Conservation (phyloP, 164 flowering plant species). For the Macadamia integrifolia region DNA sequence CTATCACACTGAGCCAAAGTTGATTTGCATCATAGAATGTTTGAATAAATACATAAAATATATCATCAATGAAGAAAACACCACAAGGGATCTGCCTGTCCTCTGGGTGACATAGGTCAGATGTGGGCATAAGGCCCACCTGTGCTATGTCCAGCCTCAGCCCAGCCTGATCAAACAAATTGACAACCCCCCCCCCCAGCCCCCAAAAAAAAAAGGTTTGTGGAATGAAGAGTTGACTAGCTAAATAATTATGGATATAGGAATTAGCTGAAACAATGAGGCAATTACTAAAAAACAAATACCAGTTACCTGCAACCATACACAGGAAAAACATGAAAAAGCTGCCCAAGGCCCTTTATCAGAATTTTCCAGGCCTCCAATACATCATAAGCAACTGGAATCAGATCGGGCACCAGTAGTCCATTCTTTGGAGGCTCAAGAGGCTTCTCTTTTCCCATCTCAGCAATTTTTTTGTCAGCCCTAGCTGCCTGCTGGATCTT, state of each 20-base stretch:
- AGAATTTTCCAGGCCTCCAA: conserved; percentile 82
- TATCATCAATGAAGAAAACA: too few relatives aligned
- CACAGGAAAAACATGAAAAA: conserved; percentile 80
- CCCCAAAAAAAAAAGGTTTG: background rate
- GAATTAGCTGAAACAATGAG: background rate
- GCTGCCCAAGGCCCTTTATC: conserved; percentile 75
- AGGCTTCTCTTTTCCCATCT: conserved; percentile 76
- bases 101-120: too few relatives aligned
- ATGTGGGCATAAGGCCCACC: too few relatives aligned
- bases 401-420: conserved; percentile 62
- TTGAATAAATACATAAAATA: too few relatives aligned
- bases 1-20: too few relatives aligned
- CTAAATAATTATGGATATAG: background rate
- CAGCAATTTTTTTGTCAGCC: conserved; percentile 67
- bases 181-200: too few relatives aligned
- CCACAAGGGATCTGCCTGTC: too few relatives aligned
- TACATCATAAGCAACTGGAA: conserved; percentile 81
- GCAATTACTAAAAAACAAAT: background rate
- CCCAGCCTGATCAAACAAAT: too few relatives aligned
- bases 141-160: too few relatives aligned
- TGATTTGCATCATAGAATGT: too few relatives aligned
- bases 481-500: conserved; percentile 51
- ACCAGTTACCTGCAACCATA: conserved; percentile 75
- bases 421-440: conserved; percentile 92
- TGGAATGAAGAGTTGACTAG: background rate